Percentiles rank a stretch among this genome's conserved stretches.
phyloP scores from a whole-genome alignment of 2,329 filamentous ascomycete species.

The Fusarium sp. region DNA sequence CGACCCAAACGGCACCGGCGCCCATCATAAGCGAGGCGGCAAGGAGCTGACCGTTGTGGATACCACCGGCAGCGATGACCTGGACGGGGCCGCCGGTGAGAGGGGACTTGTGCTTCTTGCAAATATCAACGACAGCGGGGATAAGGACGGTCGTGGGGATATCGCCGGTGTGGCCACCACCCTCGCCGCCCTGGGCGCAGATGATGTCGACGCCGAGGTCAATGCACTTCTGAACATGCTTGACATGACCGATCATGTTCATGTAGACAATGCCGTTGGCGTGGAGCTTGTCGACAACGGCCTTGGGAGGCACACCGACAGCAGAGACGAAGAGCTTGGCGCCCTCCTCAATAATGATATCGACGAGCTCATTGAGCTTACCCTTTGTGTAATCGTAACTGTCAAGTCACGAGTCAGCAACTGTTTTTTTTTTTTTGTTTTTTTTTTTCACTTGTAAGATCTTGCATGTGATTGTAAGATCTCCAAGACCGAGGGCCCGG shows the following conservation, averaged over 20 bases:
- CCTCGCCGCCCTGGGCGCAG: conserved; percentile 98
- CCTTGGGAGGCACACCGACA: conserved; percentile 91
- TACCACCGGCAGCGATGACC: conserved; percentile 93
- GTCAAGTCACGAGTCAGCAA: conserved; percentile 35
- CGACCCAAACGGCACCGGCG: conserved; percentile 94
- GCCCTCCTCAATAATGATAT: conserved; percentile 93
- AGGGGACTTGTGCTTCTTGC: conserved; percentile 85
- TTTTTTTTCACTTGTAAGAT: conserved; percentile 1
- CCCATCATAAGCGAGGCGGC: conserved; percentile 94
- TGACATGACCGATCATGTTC: conserved; percentile 99
- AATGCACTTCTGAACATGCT: conserved; percentile 97
- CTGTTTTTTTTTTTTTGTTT: too few relatives aligned
- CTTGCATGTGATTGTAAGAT: conserved; percentile 45
- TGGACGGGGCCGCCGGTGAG: conserved; percentile 90
- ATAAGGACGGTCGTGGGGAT: conserved; percentile 94
- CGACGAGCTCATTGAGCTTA: conserved; percentile 91
- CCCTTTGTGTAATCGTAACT: conserved; percentile 99
- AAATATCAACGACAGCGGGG: conserved; percentile 88
- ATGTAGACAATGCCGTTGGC: conserved; percentile 91
- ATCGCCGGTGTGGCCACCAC: conserved; percentile 95
- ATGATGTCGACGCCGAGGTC: conserved; percentile 95
- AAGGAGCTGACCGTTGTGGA: conserved; percentile 92
- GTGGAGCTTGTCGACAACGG: conserved; percentile 92
- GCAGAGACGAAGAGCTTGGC: conserved; percentile 96
- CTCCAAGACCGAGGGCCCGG: conserved; percentile 1